Evolutionary conservation across 345 rosid genomes (phyloP).

Genomic region (Anastatica hierochuntica): DNA sequence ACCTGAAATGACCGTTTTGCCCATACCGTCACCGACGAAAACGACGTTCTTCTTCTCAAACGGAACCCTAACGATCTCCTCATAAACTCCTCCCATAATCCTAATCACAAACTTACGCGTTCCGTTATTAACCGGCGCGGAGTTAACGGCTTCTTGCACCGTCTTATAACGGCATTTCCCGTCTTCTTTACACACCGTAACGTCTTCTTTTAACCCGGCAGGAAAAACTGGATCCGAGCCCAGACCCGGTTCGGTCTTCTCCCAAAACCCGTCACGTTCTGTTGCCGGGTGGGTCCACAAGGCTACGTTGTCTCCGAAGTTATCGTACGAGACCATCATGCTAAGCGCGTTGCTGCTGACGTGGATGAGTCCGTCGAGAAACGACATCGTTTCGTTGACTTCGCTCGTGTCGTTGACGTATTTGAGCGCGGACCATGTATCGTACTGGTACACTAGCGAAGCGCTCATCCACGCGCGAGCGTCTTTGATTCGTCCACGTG

Average conservation of each 20-base stretch:
- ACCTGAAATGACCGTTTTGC: slow-evolving; percentile 76
- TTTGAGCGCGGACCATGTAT: slow-evolving; percentile 63
- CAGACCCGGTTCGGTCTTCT: slow-evolving; percentile 18
- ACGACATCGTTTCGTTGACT: slow-evolving; percentile 51
- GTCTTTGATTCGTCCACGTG: slow-evolving; percentile 44
- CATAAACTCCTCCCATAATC: slow-evolving; percentile 55
- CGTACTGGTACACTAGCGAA: slow-evolving; percentile 63
- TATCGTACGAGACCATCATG: slow-evolving; percentile 57
- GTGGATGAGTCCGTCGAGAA: slow-evolving; percentile 33
- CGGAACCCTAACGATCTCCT: slow-evolving; percentile 71
- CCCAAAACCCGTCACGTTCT: slow-evolving; percentile 76
- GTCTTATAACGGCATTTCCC: slow-evolving; percentile 37
- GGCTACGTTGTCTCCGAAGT: slow-evolving; percentile 32
- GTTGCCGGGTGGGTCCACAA: slow-evolving; percentile 63
- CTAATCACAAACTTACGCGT: slow-evolving; percentile 41
- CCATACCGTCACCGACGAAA: slow-evolving; percentile 74
- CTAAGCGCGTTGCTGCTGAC: slow-evolving; percentile 63
- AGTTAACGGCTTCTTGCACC: slow-evolving; percentile 77
- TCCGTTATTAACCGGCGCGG: slow-evolving; percentile 50
- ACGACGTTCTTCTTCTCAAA: slow-evolving; percentile 74
- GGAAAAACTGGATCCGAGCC: slow-evolving; percentile 31
- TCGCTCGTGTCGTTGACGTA: slow-evolving; percentile 55
- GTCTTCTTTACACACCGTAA: slow-evolving; percentile 55
- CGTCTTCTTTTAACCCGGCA: slow-evolving; percentile 37
- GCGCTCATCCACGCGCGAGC: slow-evolving; percentile 82